These are phyloP conservation scores for Umbelopsis sp. DNA, from an alignment of 192 early-diverging fungal genomes.

Conservation along the genomic window DNA sequence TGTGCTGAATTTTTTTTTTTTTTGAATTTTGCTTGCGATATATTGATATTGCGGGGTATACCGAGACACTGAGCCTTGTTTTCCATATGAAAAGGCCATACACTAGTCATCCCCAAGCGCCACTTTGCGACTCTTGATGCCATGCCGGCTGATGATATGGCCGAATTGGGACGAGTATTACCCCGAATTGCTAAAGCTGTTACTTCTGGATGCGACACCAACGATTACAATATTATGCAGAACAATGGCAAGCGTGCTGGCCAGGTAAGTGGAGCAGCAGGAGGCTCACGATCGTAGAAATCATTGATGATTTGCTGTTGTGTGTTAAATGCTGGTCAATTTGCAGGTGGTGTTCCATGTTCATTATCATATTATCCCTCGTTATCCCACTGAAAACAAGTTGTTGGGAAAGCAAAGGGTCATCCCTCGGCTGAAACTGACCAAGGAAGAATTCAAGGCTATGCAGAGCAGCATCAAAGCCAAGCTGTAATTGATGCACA, in stretches of 20 bases:
- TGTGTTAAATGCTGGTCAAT: background rate
- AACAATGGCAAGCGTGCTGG: conserved; percentile 22
- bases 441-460: background rate
- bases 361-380: conserved; percentile 28
- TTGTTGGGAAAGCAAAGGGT: background rate
- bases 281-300: no score
- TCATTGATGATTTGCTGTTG: background rate
- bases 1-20: background rate
- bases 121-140: conserved; percentile 18
- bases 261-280: background rate
- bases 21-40: no score
- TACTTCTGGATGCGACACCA: background rate
- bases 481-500: background rate
- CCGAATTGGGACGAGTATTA: conserved; percentile 13
- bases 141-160: conserved; percentile 20
- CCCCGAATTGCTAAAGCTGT: conserved; percentile 20
- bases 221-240: conserved; percentile 25
- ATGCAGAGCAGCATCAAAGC: background rate
- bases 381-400: conserved; percentile 7
- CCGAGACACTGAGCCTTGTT: no score
- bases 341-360: conserved; percentile 25
- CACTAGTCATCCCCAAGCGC: conserved; percentile 25
- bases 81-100: conserved; percentile 19
- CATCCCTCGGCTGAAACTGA: background rate
- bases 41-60: no score